phyloP scores from a whole-genome alignment of 192 early-diverging fungal genomes.

The Phycomyces blakesleeanus region DNA sequence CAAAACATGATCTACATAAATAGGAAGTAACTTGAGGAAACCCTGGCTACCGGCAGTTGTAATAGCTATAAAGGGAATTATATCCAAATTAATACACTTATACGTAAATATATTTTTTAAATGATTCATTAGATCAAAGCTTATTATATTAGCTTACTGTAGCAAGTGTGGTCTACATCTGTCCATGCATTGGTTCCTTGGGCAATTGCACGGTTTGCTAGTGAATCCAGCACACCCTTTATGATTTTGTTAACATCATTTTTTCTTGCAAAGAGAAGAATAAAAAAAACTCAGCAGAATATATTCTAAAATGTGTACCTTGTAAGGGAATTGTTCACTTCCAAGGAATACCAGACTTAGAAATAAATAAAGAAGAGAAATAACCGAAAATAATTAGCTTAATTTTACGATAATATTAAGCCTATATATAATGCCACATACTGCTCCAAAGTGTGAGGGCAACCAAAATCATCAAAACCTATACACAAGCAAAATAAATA shows the following conservation, averaged over 20 bases:
- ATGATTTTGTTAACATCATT: no score
- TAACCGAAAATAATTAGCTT: background rate
- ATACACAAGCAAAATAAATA: background rate
- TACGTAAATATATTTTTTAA: background rate
- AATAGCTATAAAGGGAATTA: slow-evolving; percentile 34
- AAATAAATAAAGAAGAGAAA: slow-evolving; percentile 4
- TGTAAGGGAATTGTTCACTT: slow-evolving; percentile 56
- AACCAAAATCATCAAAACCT: slow-evolving; percentile 58
- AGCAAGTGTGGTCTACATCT: slow-evolving; percentile 54
- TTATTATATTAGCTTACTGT: slow-evolving; percentile 34
- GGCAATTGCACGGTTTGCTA: slow-evolving; percentile 57
- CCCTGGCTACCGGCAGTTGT: slow-evolving; percentile 56
- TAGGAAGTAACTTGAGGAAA: slow-evolving; percentile 55
- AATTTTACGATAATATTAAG: background rate
- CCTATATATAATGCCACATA: slow-evolving; percentile 19
- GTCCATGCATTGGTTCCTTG: slow-evolving; percentile 67
- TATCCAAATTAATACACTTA: slow-evolving; percentile 12
- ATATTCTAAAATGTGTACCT: slow-evolving; percentile 35
- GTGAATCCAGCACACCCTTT: slow-evolving; percentile 61
- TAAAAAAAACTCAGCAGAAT: background rate
- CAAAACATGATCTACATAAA: slow-evolving; percentile 61
- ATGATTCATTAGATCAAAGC: background rate
- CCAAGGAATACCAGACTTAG: slow-evolving; percentile 56
- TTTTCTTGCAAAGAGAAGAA: no score
- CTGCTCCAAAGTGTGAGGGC: slow-evolving; percentile 60